Evolutionary conservation across 371 early-diverging fungal genomes (phyloP), one percentile per base, ranked within the genome.

Genomic region (Apophysomyces elegans): DNA sequence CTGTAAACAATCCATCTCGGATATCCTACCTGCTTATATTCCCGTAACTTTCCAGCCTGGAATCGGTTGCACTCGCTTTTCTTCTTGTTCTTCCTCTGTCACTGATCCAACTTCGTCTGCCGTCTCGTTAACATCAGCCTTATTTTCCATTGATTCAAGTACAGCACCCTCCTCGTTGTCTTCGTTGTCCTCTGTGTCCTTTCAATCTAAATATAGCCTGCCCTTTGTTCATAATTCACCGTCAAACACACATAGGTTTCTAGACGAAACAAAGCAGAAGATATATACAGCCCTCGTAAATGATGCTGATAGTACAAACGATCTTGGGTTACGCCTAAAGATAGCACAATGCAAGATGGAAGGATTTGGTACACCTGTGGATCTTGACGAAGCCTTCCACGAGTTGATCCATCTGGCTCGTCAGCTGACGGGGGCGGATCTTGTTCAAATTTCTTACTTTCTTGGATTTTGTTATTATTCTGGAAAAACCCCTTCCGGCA

Each of bases 121-220:
- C 4, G 45, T 37, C 35, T 61, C 69, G 11, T 56, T 36, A 18
- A 21, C 38, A 35, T 44, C 66, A 3, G 58, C 61, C 7, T 32
- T 65, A 26, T 69, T 69, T 58, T 69, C 69, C 7, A 69, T 50
- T 3, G 50, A 50, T 11, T 50, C 65, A 1, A 1, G 41, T 5
- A 65, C 69, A 37, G 58, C 65, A 37, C 35, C 65, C 4, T 69
- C 69, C 12, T 63, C 65, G 7, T 56, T 65, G 8, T 69, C 69
- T 11, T 63, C 65, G 7, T 56, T 65, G 13, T 69, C 69, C 3
- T 65, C 69, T 46, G 47, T 61, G 3, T 47, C 58, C 26, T 69
- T 67, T 12, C 62, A 69, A 12, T 57, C 54, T 13, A 65, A 59
- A 65, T 37, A 47, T 18, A 41, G 32, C 45, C 8, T 39, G 3